phyloP scores from a whole-genome alignment of 2,329 filamentous ascomycete species.

The Pyricularia grisea region DNA sequence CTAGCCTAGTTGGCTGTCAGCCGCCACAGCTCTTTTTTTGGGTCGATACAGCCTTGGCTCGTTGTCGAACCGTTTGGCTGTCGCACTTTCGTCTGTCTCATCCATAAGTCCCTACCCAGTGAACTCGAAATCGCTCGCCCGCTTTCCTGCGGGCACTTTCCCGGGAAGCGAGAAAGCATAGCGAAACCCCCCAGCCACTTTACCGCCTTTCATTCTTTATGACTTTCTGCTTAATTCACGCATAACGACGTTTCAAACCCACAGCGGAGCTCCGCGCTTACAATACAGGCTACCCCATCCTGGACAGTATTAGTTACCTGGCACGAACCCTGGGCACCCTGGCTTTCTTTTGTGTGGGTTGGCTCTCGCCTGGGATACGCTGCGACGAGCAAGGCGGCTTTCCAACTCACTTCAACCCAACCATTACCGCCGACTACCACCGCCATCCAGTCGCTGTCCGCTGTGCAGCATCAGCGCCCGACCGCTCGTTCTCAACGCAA shows the following conservation, averaged over 20 bases:
- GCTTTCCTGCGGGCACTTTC: neutral
- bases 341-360: neutral
- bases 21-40: neutral
- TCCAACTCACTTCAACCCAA: neutral
- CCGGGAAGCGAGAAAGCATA: neutral
- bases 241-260: conserved; percentile 19
- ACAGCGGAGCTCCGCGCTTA: neutral
- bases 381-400: neutral
- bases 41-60: neutral
- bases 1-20: neutral
- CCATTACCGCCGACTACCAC: neutral
- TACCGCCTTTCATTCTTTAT: neutral
- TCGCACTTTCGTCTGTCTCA: neutral
- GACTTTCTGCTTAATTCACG: conserved; percentile 7
- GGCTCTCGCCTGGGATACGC: neutral
- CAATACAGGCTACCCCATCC: neutral
- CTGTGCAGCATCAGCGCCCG: neutral
- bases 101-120: neutral
- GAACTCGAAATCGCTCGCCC: neutral
- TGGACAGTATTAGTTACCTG: neutral
- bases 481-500: neutral
- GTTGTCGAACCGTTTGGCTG: neutral
- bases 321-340: conserved; percentile 3
- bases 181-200: neutral
- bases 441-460: neutral